Percentiles rank a stretch among this genome's conserved stretches.
phyloP scores from a whole-genome alignment of 768 basidiomycete genomes.

The Asterophora lycoperdoides region DNA sequence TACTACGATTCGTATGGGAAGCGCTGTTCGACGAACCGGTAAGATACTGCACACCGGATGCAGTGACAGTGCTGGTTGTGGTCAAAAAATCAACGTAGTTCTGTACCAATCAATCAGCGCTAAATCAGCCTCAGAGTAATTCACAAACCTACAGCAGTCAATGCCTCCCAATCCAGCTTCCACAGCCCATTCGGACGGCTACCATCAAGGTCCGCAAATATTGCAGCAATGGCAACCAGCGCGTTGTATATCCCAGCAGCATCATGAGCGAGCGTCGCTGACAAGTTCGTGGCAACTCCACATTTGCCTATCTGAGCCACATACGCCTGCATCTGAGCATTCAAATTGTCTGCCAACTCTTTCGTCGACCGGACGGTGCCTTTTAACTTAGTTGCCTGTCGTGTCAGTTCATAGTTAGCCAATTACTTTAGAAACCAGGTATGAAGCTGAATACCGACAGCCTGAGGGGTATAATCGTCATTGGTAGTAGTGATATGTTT shows the following conservation, averaged over 20 bases:
- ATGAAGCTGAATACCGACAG: not conserved
- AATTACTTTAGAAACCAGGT: too few species aligned
- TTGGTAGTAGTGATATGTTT: not conserved
- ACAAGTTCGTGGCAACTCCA: not conserved
- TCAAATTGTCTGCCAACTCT: not conserved
- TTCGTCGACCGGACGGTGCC: not conserved
- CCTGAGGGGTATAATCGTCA: not conserved
- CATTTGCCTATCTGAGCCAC: not conserved
- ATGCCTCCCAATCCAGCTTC: not conserved
- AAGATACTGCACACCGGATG: not conserved
- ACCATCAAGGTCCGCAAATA: not conserved
- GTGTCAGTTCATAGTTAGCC: not conserved
- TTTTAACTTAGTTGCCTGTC: not conserved
- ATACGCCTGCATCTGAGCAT: not conserved
- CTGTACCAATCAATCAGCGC: not conserved
- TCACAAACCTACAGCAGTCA: not conserved
- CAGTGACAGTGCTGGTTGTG: not conserved
- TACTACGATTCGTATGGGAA: not conserved
- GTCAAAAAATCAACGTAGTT: not conserved
- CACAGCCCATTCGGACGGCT: not conserved
- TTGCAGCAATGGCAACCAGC: not conserved
- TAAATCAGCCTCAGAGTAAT: not conserved
- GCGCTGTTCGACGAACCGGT: not conserved
- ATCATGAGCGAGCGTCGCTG: not conserved
- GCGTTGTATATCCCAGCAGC: not conserved